Conservation (phyloP, 2,329 filamentous ascomycete species). For the Penicillium aurantiogriseum region DNA sequence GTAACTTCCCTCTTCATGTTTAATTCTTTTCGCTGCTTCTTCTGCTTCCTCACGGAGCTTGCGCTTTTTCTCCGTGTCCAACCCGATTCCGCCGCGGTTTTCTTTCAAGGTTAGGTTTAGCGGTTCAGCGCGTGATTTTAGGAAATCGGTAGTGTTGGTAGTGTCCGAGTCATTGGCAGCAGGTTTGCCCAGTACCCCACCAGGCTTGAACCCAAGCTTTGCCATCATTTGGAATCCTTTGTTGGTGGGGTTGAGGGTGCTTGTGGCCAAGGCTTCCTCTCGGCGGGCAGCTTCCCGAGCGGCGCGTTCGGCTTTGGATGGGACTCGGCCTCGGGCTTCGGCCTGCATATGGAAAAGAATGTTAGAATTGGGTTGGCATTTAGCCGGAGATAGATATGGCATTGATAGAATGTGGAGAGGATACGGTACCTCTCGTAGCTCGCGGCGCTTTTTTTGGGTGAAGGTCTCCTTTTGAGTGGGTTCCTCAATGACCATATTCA, state of each 20-base stretch:
- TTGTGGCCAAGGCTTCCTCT: slow-evolving; percentile 73
- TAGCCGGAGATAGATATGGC: slow-evolving; percentile 46
- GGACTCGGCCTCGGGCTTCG: slow-evolving; percentile 62
- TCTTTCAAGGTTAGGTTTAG: slow-evolving; percentile 75
- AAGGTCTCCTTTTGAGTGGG: slow-evolving; percentile 61
- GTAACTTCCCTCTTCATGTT: slow-evolving; percentile 68
- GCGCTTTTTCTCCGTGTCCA: slow-evolving; percentile 79
- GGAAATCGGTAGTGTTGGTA: slow-evolving; percentile 8
- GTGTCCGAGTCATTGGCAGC: slow-evolving; percentile 25
- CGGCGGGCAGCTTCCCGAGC: slow-evolving; percentile 69
- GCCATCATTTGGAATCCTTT: slow-evolving; percentile 97
- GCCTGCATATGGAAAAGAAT: slow-evolving; percentile 47
- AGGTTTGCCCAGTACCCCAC: slow-evolving; percentile 69
- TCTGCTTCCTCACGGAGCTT: slow-evolving; percentile 65
- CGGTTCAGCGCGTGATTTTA: slow-evolving; percentile 63
- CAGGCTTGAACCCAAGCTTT: slow-evolving; percentile 83
- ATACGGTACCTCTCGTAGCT: slow-evolving; percentile 49
- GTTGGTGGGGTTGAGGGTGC: slow-evolving; percentile 68
- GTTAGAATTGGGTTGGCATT: slow-evolving; percentile 41
- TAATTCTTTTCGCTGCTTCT: slow-evolving; percentile 57
- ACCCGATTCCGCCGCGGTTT: slow-evolving; percentile 76
- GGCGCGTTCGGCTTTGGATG: slow-evolving; percentile 80
- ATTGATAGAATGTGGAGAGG: slow-evolving; percentile 5
- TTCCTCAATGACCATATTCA: slow-evolving; percentile 89
- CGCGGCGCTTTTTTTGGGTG: slow-evolving; percentile 57